These are phyloP conservation scores for Claviceps maximensis DNA, from an alignment of 2,329 filamentous ascomycete genomes.

Conservation along the genomic window DNA sequence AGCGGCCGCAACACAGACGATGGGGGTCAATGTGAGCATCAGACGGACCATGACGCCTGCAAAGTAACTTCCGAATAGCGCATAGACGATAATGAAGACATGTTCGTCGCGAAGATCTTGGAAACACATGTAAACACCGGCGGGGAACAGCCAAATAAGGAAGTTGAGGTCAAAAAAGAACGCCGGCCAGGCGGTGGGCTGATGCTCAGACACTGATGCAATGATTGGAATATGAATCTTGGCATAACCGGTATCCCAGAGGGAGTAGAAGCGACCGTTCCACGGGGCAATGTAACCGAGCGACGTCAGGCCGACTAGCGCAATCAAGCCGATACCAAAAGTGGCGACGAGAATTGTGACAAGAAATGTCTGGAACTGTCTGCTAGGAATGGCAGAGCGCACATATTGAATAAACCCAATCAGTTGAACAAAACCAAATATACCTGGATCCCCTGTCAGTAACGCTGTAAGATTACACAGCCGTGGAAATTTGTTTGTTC, in stretches of 20 bases:
- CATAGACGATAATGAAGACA: slow-evolving; percentile 94
- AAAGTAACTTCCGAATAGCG: slow-evolving; percentile 95
- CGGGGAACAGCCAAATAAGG: slow-evolving; percentile 97
- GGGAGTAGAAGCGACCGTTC: slow-evolving; percentile 97
- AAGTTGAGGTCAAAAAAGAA: slow-evolving; percentile 99
- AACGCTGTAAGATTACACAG: slow-evolving; percentile 9
- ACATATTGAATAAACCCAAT: slow-evolving; percentile 88
- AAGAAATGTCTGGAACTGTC: slow-evolving; percentile 88
- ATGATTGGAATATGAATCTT: slow-evolving; percentile 99
- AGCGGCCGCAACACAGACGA: slow-evolving; percentile 89
- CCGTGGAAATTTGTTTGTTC: slow-evolving; percentile 19
- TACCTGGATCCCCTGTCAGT: slow-evolving; percentile 39
- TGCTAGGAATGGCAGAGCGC: slow-evolving; percentile 73
- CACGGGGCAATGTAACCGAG: slow-evolving; percentile 90
- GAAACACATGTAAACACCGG: slow-evolving; percentile 97
- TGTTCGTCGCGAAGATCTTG: slow-evolving; percentile 87
- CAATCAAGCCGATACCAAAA: slow-evolving; percentile 59
- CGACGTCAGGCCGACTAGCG: slow-evolving; percentile 75
- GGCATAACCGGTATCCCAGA: slow-evolving; percentile 97
- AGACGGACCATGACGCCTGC: slow-evolving; percentile 98
- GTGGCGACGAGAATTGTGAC: slow-evolving; percentile 60
- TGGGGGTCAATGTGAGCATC: slow-evolving; percentile 92
- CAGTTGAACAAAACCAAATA: slow-evolving; percentile 91
- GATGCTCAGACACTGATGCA: slow-evolving; percentile 97
- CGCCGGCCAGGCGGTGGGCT: slow-evolving; percentile 95